Evolutionary conservation across 768 basidiomycete genomes (phyloP).

Genomic region (Naematelia aurantialba): DNA sequence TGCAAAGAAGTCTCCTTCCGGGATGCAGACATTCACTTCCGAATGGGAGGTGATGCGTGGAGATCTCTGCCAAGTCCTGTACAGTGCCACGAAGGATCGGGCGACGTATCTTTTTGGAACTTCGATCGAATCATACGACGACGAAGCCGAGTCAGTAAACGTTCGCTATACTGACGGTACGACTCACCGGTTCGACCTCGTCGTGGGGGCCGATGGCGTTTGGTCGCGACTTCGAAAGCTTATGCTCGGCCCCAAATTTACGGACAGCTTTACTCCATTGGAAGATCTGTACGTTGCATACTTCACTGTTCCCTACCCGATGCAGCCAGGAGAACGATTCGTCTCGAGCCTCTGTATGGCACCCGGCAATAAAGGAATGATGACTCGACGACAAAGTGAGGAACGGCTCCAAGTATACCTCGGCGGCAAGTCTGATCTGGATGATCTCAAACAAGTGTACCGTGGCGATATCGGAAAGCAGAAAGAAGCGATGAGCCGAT

Average conservation of each 20-base stretch:
- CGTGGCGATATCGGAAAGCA: conserved; percentile 2
- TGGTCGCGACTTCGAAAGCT: conserved; percentile 21
- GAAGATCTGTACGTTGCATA: conserved; percentile 8
- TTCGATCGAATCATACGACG: conserved; percentile 20
- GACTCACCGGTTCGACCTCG: conserved; percentile 24
- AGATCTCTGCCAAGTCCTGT: conserved; percentile 33
- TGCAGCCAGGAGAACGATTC: background rate
- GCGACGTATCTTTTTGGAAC: conserved; percentile 29
- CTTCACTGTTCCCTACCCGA: conserved; percentile 5
- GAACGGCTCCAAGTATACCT: background rate
- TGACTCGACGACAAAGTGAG: conserved; percentile 2
- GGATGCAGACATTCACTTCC: conserved; percentile 13
- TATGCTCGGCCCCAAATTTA: conserved; percentile 7
- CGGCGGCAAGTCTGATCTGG: background rate
- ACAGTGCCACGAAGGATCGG: conserved; percentile 20
- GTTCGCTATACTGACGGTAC: conserved; percentile 32
- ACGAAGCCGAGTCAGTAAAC: conserved; percentile 23
- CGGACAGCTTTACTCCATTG: background rate
- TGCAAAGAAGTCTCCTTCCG: background rate
- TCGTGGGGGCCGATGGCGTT: conserved; percentile 39
- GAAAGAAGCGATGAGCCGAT: conserved; percentile 10
- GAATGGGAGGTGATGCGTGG: conserved; percentile 45
- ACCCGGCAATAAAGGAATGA: background rate
- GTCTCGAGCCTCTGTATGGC: background rate
- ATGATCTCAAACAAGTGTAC: background rate